These are phyloP conservation scores for Posidonia australis DNA, from an alignment of 106 monocot genomes.

Conservation along the genomic window DNA sequence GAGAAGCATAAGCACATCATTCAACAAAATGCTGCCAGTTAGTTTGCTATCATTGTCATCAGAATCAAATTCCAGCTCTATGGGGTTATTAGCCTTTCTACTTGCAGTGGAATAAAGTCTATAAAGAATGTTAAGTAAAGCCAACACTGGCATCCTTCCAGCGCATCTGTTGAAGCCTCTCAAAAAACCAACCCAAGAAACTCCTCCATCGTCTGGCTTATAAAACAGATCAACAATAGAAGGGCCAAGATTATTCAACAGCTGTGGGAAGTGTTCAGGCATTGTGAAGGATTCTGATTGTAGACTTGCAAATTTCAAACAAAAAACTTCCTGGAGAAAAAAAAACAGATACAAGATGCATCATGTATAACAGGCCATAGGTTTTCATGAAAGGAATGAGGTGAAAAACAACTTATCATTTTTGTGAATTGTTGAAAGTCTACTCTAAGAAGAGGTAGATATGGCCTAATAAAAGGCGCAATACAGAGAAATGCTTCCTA, in stretches of 20 bases:
- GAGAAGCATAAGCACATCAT: slow-evolving; percentile 50
- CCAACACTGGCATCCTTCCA: slow-evolving; percentile 36
- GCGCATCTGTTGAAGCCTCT: slow-evolving; percentile 63
- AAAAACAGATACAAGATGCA: too few relatives aligned
- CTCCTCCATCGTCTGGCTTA: slow-evolving; percentile 2
- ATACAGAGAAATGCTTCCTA: too few relatives aligned
- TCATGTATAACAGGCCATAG: too few relatives aligned
- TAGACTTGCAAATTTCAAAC: slow-evolving; percentile 8
- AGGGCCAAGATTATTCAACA: slow-evolving; percentile 37
- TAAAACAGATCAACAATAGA: slow-evolving; percentile 51
- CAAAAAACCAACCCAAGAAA: slow-evolving; percentile 52
- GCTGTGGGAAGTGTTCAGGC: slow-evolving; percentile 24
- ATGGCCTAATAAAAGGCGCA: too few relatives aligned
- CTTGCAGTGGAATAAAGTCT: slow-evolving; percentile 32
- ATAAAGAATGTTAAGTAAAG: slow-evolving; percentile 38
- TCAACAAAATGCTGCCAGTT: slow-evolving; percentile 26
- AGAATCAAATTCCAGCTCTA: slow-evolving; percentile 34
- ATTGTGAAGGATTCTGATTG: slow-evolving; percentile 18
- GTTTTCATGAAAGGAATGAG: not conserved
- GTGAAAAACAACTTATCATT: not conserved
- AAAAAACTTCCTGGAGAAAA: slow-evolving; percentile 31
- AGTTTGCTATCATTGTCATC: slow-evolving; percentile 40
- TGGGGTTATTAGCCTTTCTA: slow-evolving; percentile 14
- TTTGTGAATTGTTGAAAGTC: not conserved
- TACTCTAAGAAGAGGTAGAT: too few relatives aligned